phyloP scores from a whole-genome alignment of 2,329 filamentous ascomycete species.

The Calonectria hongkongensis region DNA sequence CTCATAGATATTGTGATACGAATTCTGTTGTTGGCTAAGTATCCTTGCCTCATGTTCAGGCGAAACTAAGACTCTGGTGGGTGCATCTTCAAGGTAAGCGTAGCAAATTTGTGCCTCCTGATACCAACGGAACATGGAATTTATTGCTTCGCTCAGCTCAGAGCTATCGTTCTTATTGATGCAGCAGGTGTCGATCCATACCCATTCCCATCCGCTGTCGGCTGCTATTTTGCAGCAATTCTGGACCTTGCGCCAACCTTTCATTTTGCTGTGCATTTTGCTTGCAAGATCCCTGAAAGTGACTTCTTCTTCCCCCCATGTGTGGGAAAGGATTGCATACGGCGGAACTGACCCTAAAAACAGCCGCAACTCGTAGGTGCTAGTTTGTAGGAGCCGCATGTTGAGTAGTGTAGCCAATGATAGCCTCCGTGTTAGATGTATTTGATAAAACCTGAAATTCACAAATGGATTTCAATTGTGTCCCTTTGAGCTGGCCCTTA shows the following conservation, averaged over 20 bases:
- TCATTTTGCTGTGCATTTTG: background rate
- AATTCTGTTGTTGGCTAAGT: too few species aligned
- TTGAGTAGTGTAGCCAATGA: too few species aligned
- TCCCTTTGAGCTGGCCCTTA: too few species aligned
- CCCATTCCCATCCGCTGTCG: background rate
- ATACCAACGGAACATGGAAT: slow-evolving; percentile 26
- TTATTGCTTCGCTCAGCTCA: slow-evolving; percentile 11
- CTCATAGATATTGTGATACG: too few species aligned
- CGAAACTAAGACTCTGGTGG: too few species aligned
- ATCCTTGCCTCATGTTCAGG: too few species aligned
- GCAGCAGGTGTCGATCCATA: slow-evolving; percentile 24
- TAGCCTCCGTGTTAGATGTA: too few species aligned
- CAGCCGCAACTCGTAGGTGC: too few species aligned
- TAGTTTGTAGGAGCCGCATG: too few species aligned
- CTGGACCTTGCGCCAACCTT: background rate
- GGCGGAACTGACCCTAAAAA: background rate
- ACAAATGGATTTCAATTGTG: too few species aligned
- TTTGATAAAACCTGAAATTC: too few species aligned
- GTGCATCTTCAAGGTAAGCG: background rate
- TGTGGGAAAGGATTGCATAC: slow-evolving; percentile 20
- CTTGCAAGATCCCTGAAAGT: background rate
- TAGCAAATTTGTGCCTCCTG: background rate
- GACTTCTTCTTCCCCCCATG: slow-evolving; percentile 21
- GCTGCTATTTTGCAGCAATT: background rate
- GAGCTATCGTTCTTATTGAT: slow-evolving; percentile 6